phyloP scores from a whole-genome alignment of 176 grass and related monocot species.

The bread wheat (Triticum aestivum) region IWGSC_CS_RefSeq_v2.1 NC_057808.1:518537137-518537636 shows the following conservation, averaged over 20 bases:
- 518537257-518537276: neutral
- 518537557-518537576: neutral
- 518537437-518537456: neutral
- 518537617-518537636: neutral
- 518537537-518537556: neutral
- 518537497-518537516: neutral
- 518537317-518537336: constrained; percentile 1
- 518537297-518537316: neutral
- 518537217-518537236: neutral
- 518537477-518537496: neutral
- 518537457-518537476: neutral
- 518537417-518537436: neutral
- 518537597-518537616: neutral
- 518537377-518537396: neutral
- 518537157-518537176: neutral
- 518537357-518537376: neutral
- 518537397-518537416: neutral
- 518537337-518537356: neutral
- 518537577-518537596: neutral
- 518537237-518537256: neutral
- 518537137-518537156: constrained; percentile 3
- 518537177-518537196: neutral
- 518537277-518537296: neutral
- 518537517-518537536: neutral
- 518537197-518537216: neutral